Percentiles rank a stretch among this genome's conserved stretches.
Conservation (phyloP, 495 filamentous ascomycete genomes). For the Sabuloglossum arenarium region DNA sequence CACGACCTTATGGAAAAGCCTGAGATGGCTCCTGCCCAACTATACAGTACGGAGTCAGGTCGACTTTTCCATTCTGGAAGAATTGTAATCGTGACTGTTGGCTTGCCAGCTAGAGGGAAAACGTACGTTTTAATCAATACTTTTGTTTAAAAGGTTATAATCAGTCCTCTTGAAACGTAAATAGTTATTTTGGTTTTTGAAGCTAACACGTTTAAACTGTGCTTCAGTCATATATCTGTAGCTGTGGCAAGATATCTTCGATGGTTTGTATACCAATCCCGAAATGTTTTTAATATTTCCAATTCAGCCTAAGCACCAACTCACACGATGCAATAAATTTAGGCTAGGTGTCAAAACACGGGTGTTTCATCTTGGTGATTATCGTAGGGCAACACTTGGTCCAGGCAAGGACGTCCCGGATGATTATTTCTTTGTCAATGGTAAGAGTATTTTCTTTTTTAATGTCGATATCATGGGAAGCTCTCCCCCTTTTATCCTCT, state of each 20-base stretch:
- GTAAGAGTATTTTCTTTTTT: slow-evolving; percentile 13
- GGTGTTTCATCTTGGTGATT: slow-evolving; percentile 94
- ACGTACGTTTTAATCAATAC: slow-evolving; percentile 35
- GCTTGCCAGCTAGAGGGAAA: slow-evolving; percentile 88
- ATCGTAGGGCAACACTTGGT: slow-evolving; percentile 77
- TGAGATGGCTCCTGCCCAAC: slow-evolving; percentile 81
- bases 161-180: neutral
- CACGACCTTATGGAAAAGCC: slow-evolving; percentile 76
- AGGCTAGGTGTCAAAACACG: slow-evolving; percentile 96
- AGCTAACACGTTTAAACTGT: slow-evolving; percentile 2
- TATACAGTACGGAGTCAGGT: slow-evolving; percentile 96
- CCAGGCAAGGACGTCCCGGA: slow-evolving; percentile 73
- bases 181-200: neutral
- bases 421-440: slow-evolving; percentile 96
- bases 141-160: neutral
- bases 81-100: slow-evolving; percentile 93
- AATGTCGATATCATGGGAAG: slow-evolving; percentile 8
- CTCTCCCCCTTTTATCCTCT: neutral
- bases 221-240: slow-evolving; percentile 72
- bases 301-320: neutral
- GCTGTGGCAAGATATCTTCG: slow-evolving; percentile 85
- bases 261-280: slow-evolving; percentile 36
- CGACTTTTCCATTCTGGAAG: slow-evolving; percentile 91
- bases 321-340: neutral
- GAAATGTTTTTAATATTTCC: neutral